Base-by-base conservation (phyloP, 257 asterid species). In the Gentiana dahurica region DNA sequence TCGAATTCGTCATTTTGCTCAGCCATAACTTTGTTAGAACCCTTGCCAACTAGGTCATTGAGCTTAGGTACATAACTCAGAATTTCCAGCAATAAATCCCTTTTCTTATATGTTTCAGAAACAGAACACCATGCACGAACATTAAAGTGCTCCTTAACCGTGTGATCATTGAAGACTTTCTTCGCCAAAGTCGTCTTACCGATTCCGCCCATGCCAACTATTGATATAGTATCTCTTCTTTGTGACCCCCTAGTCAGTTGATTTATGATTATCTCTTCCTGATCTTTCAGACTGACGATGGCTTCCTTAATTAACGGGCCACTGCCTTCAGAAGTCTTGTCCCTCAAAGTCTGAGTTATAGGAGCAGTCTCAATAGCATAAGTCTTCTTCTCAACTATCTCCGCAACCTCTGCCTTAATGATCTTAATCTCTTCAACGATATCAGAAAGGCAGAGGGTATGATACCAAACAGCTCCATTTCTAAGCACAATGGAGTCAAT, bases 151-250 rank as follows among this genome's bases (percentile, higher is more conserved):
- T 4, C 1, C 53, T 3, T 5, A 35, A 6, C 13, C 8, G 10
- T 8, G 3, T 6, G 35, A 50, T 41, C 4, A 6, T 49, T 49
- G 9, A 47, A 45, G 15, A 36, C 12, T 36, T 39, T 10, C 37
- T 59, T 12, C 24, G 37, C 52, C 47, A 59, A 2, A 24, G 64
- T 59, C 13, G 64, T 59, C 55, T 59, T 59, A 1, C 64, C 64
- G 35, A 48, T 52, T 4, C 65, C 65, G 1, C 56, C 38, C 56
- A 60, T 49, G 13, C 65, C 65, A 8, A 53, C 34, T 4, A 60
- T 49, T 1, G 57, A 13, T 32, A 60, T 34, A 38, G 49, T 37
- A 5, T 12, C 33, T 32, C 36, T 49, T 12, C 24, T 12, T 2
- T 4, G 0, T 7, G 24, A 8, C 9, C 65, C 50, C 5, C 24